Evolutionary conservation across 495 filamentous ascomycete species (phyloP).

Genomic region (Penicillium chermesinum): DNA sequence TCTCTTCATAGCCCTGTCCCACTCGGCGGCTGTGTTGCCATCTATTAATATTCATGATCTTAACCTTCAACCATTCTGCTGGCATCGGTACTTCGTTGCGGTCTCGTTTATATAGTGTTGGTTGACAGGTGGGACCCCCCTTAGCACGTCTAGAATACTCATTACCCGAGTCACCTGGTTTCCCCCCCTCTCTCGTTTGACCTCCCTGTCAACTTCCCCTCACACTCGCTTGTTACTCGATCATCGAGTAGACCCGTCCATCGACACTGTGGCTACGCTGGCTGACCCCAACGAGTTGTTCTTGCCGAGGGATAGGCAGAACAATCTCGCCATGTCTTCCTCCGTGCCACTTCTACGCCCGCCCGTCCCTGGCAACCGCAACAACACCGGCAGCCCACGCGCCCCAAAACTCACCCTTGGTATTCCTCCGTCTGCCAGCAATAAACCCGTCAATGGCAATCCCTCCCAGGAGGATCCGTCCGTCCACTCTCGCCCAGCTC

Average conservation of each 20-base stretch:
- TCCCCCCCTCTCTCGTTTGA: slow-evolving; percentile 4
- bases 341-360: slow-evolving; percentile 80
- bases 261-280: slow-evolving; percentile 40
- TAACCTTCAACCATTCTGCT: not conserved
- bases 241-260: slow-evolving; percentile 6
- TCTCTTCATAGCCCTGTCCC: slow-evolving; percentile 14
- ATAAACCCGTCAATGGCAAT: slow-evolving; percentile 56
- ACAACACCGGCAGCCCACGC: slow-evolving; percentile 49
- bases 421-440: slow-evolving; percentile 79
- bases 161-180: slow-evolving; percentile 24
- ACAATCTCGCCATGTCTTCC: slow-evolving; percentile 62
- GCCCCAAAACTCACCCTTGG: slow-evolving; percentile 78
- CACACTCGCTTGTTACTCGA: slow-evolving; percentile 17
- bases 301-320: slow-evolving; percentile 44
- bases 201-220: not conserved
- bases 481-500: slow-evolving; percentile 47
- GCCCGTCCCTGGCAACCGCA: slow-evolving; percentile 70
- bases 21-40: slow-evolving; percentile 21
- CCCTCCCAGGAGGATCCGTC: slow-evolving; percentile 26
- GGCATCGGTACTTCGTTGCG: not conserved
- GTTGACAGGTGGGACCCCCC: slow-evolving; percentile 3
- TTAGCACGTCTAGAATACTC: not conserved
- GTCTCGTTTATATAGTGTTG: not conserved
- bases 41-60: slow-evolving; percentile 27
- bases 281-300: slow-evolving; percentile 47